Base-by-base conservation (phyloP, 2,329 filamentous ascomycete species). In the Pyricularia sp. region DNA sequence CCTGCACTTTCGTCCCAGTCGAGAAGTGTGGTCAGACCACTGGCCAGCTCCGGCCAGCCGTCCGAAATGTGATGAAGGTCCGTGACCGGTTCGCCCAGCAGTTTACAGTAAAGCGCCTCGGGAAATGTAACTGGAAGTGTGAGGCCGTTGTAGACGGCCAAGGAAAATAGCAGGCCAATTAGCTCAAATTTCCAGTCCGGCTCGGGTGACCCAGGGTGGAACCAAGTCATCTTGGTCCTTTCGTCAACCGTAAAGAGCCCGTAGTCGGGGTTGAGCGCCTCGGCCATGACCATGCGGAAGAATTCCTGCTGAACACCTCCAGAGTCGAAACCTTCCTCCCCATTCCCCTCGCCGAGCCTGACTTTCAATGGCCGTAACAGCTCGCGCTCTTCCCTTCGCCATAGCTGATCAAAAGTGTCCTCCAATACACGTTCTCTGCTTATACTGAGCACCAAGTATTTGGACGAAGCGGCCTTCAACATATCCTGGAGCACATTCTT, bases 261-360 rank as follows among this genome's bases (percentile, higher is more conserved):
- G 74, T 91, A 92, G 63, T 89, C 85, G 4, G 92, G 90, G 73
- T 92, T 85, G 64, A 98, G 84, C 3, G 91, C 92, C 75, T 97
- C 90, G 0, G 88, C 87, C 73, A 97, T 89, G 23, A 92, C 88
- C 31, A 97, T 80, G 20, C 93, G 88, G 80, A 99, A 98, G 77
- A 97, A 98, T 72, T 99, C 95, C 76, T 97, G 94, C 74, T 97
- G 94, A 0, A 99, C 94, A 71, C 95, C 95, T 63, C 95, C 95
- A 66, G 94, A 93, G 77, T 99, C 95, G 42, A 96, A 88, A 0
- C 95, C 95, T 76, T 96, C 90, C 77, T 98, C 95, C 33, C 93
- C 92, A 68, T 84, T 84, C 42, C 92, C 89, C 75, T 93, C 90
- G 3, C 93, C 93, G 69, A 98, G 86, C 67, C 92, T 90, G 10